Percentiles rank a stretch among this genome's conserved stretches.
Evolutionary conservation across 176 grass and related monocot species (phyloP).

Genomic region (Eleusine coracana): DNA sequence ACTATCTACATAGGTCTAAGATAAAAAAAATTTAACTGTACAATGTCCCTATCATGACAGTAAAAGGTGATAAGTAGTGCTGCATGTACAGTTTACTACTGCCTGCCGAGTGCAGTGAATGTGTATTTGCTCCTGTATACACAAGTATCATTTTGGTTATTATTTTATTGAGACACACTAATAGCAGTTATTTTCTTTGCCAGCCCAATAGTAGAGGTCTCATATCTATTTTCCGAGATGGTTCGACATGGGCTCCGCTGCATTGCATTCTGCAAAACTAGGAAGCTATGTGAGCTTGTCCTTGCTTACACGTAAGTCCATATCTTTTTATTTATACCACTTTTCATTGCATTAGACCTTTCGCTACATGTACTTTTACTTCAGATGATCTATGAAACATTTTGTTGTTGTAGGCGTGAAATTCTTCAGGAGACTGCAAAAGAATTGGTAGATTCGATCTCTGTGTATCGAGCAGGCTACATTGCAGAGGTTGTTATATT

Average conservation of each 20-base stretch:
- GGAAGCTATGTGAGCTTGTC: constrained; percentile 87
- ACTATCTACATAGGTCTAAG: not conserved
- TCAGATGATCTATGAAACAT: not conserved
- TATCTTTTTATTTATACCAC: constrained; percentile 27
- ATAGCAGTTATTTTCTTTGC: constrained; percentile 32
- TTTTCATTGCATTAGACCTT: constrained; percentile 28
- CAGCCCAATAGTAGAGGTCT: constrained; percentile 88
- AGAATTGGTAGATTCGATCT: constrained; percentile 70
- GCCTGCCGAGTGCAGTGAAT: constrained; percentile 1
- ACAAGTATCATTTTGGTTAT: constrained; percentile 5
- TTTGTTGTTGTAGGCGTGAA: constrained; percentile 71
- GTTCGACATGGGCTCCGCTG: constrained; percentile 96
- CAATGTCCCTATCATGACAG: not conserved
- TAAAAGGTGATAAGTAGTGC: not conserved
- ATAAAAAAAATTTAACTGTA: not conserved
- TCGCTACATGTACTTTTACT: constrained; percentile 24
- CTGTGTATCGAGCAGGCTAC: constrained; percentile 95
- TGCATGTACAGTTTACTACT: constrained; percentile 9
- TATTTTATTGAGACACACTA: constrained; percentile 8
- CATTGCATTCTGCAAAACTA: constrained; percentile 96
- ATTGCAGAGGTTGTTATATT: constrained; percentile 71
- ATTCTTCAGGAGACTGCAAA: constrained; percentile 70
- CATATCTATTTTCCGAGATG: constrained; percentile 90
- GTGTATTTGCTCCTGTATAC: constrained; percentile 13
- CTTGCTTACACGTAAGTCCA: constrained; percentile 83